Base-by-base conservation (phyloP, 2,329 filamentous ascomycete genomes). In the Geosmithia flava region DNA sequence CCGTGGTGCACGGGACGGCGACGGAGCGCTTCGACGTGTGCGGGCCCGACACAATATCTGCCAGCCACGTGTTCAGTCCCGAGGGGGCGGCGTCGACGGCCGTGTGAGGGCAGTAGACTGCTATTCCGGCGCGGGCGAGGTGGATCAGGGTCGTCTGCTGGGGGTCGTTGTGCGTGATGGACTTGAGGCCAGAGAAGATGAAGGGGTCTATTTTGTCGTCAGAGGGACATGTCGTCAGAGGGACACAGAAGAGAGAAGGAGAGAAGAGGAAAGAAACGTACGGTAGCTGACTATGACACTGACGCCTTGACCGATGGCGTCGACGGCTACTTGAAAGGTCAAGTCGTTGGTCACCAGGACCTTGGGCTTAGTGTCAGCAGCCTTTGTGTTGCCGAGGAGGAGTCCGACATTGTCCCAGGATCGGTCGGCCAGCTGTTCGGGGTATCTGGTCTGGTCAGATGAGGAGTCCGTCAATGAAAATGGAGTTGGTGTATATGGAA, bases 331-430 rank as follows among this genome's bases (percentile, higher is more conserved):
- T 15, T 81, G 81, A 55, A 81, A 84, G 2, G 91, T 97, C 53
- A 98, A 76, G 64, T 98, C 93, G 56, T 96, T 88, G 7, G 93
- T 90, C 45, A 81, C 67, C 47, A 81, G 64, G 17, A 79, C 75
- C 1, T 59, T 55, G 11, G 61, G 63, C 44, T 51, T 52, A 13
- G 53, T 50, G 49, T 65, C 59, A 5, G 10, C 3, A 16, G 58
- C 46, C 23, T 62, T 57, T n/a, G 68, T 62, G 55, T 71, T 70
- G 52, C 67, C 66, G 48, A 74, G 58, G 46, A 95, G 75, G 47
- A 96, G 76, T 46, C 93, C 93, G n/a, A 94, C 95, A 60, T 98
- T 98, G 63, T 98, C 93, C 76, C 90, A 98, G 54, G 85, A 81
- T 56, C 83, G 83, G 61, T 97, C 93, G 10, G 93, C 93, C 42